phyloP scores from a whole-genome alignment of 192 early-diverging fungal species.

The Backusella sp. region DNA sequence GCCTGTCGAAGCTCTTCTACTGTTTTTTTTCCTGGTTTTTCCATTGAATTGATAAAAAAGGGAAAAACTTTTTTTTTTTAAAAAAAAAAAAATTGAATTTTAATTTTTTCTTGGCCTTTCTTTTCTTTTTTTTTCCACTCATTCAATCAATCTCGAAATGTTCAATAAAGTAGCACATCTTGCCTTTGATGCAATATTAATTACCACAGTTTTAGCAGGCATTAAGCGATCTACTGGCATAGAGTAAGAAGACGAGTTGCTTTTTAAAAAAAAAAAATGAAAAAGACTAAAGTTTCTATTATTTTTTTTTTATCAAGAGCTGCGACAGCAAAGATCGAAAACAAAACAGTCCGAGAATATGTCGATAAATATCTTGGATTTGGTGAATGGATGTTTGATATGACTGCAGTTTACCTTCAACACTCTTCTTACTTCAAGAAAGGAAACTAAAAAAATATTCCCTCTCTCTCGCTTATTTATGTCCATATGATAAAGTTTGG shows the following conservation, averaged over 20 bases:
- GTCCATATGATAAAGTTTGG: not conserved
- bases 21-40: slow-evolving; percentile 11
- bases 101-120: not conserved
- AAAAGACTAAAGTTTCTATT: not conserved
- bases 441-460: not conserved
- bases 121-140: not conserved
- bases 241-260: slow-evolving; percentile 12
- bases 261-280: not conserved
- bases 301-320: slow-evolving; percentile 24
- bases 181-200: slow-evolving; percentile 55
- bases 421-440: slow-evolving; percentile 53
- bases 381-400: slow-evolving; percentile 57
- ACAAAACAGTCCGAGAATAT: slow-evolving; percentile 40
- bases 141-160: slow-evolving; percentile 24
- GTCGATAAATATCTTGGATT: slow-evolving; percentile 52
- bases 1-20: slow-evolving; percentile 42
- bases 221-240: slow-evolving; percentile 55
- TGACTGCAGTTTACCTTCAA: slow-evolving; percentile 41
- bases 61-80: not conserved
- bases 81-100: not conserved
- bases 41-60: not conserved
- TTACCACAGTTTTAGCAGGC: slow-evolving; percentile 58
- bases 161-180: slow-evolving; percentile 49
- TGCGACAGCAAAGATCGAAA: slow-evolving; percentile 50
- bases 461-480: not conserved